Evolutionary conservation across 805 yeast species (phyloP).

Genomic region (Sugiyamaella boreocaroliniensis): DNA sequence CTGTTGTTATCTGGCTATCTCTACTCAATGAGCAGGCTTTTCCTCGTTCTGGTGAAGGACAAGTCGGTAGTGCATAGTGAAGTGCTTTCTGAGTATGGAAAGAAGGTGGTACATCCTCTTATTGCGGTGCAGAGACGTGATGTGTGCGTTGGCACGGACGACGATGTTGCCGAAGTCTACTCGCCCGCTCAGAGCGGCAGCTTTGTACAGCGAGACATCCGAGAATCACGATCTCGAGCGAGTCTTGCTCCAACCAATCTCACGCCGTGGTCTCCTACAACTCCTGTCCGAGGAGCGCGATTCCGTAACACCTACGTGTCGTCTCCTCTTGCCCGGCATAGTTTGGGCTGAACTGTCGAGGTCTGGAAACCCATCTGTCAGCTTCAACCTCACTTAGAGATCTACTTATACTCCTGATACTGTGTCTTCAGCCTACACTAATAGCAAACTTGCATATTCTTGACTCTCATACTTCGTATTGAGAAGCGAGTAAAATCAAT

Average conservation of each 20-base stretch:
- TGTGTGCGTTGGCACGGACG: conserved; percentile 41
- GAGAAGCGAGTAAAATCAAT: not conserved
- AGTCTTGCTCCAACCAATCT: conserved; percentile 7
- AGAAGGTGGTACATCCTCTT: conserved; percentile 56
- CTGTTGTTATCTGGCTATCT: conserved; percentile 29
- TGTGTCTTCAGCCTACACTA: no score
- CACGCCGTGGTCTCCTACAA: conserved; percentile 3
- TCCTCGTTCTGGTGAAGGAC: conserved; percentile 46
- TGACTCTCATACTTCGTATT: not conserved
- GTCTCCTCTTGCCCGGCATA: not conserved
- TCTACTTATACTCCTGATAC: no score
- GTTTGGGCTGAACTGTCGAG: not conserved
- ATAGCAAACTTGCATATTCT: no score
- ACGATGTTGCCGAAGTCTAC: conserved; percentile 21
- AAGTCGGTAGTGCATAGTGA: conserved; percentile 55
- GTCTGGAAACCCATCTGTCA: no score
- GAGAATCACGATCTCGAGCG: conserved; percentile 8
- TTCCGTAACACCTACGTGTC: not conserved
- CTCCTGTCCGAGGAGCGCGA: not conserved
- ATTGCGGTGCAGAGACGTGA: conserved; percentile 48
- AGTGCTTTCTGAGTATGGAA: conserved; percentile 54
- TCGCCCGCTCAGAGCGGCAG: conserved; percentile 23
- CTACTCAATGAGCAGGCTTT: conserved; percentile 38
- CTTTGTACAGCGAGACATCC: conserved; percentile 20
- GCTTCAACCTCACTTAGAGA: no score